Evolutionary conservation across 1,284 basidiomycete genomes (phyloP).

Genomic region (Erythrobasidium hasegawianum): DNA sequence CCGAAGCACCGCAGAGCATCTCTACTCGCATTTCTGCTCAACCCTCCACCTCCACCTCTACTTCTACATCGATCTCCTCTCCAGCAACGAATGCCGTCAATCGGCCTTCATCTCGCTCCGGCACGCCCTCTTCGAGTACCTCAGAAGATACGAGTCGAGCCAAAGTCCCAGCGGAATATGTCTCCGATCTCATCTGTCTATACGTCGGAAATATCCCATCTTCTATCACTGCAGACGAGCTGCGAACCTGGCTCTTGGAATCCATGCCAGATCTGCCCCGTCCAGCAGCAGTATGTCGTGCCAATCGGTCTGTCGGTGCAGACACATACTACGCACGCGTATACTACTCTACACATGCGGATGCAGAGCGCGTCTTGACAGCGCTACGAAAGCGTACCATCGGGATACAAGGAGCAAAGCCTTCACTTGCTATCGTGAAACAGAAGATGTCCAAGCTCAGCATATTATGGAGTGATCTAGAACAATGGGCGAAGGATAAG

Average conservation of each 20-base stretch:
- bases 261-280: neutral
- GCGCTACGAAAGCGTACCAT: conserved; percentile 2
- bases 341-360: neutral
- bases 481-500: neutral
- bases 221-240: neutral
- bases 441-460: neutral
- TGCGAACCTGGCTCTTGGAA: conserved; percentile 7
- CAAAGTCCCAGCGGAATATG: conserved; percentile 1
- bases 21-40: neutral
- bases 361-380: conserved; percentile 3
- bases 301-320: neutral
- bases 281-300: neutral
- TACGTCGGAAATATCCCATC: conserved; percentile 15
- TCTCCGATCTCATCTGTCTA: conserved; percentile 12
- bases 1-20: too few species aligned
- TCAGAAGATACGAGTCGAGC: neutral
- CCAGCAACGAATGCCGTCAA: neutral
- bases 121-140: too few species aligned
- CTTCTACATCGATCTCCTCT: neutral
- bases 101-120: neutral
- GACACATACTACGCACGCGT: conserved; percentile 3
- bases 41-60: neutral
- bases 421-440: neutral
- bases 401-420: neutral
- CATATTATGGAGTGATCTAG: neutral